These are phyloP conservation scores for Microstroma glucosiphilum DNA, from an alignment of 1,284 basidiomycete species.

Conservation along the genomic window DNA sequence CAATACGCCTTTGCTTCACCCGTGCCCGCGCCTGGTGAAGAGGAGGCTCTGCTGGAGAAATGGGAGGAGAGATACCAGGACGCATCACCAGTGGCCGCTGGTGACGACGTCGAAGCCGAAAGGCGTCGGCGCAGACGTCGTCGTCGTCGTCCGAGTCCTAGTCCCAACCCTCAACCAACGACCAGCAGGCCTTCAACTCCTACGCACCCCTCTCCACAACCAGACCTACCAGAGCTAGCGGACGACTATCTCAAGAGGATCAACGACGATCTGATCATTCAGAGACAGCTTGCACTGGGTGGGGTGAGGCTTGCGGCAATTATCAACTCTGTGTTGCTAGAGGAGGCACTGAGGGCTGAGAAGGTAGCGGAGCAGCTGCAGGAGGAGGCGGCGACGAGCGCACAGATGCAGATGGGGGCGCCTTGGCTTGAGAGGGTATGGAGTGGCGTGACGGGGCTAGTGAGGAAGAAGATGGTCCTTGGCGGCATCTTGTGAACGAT, in stretches of 20 bases:
- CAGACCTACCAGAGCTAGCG: slow-evolving; percentile 68
- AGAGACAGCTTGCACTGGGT: slow-evolving; percentile 71
- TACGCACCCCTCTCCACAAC: slow-evolving; percentile 9
- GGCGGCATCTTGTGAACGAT: background rate
- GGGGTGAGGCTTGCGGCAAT: slow-evolving; percentile 74
- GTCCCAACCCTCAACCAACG: slow-evolving; percentile 5
- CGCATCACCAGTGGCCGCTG: too few relatives aligned
- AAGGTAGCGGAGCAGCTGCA: background rate
- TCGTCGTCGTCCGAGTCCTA: slow-evolving; percentile 5
- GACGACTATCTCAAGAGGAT: slow-evolving; percentile 66
- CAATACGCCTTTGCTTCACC: slow-evolving; percentile 63
- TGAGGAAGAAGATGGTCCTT: background rate
- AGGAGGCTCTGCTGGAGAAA: background rate
- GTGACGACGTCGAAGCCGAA: background rate
- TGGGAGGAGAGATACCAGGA: too few relatives aligned
- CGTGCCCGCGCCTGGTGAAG: slow-evolving; percentile 37
- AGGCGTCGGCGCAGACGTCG: background rate
- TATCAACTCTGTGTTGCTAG: slow-evolving; percentile 59
- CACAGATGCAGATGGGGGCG: too few relatives aligned
- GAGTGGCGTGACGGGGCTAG: background rate
- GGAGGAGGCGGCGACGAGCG: too few relatives aligned
- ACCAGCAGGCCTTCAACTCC: slow-evolving; percentile 1
- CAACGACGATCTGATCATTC: slow-evolving; percentile 61
- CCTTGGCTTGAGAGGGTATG: background rate
- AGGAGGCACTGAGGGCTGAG: slow-evolving; percentile 11